phyloP scores from a whole-genome alignment of 1,139 yeast species.

The Kazachstania sp. region DNA sequence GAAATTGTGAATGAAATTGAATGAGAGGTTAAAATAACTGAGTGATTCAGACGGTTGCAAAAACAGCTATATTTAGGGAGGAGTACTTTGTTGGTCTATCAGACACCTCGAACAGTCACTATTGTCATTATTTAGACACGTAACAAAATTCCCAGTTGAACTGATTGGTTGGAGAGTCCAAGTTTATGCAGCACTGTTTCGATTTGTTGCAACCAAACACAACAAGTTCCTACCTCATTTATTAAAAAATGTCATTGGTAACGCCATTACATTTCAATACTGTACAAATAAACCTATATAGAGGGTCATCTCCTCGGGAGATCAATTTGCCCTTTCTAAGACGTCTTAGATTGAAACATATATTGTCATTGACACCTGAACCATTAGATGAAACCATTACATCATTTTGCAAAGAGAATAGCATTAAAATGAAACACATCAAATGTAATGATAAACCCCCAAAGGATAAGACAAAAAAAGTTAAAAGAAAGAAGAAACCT shows the following conservation, averaged over 20 bases:
- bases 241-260: slow-evolving; percentile 30
- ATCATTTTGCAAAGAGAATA: slow-evolving; percentile 38
- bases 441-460: slow-evolving; percentile 38
- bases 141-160: too few species aligned
- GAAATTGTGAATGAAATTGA: too few species aligned
- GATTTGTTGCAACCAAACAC: neutral
- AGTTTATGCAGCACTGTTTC: too few species aligned
- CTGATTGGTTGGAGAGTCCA: too few species aligned
- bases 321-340: slow-evolving; percentile 66
- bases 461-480: slow-evolving; percentile 33
- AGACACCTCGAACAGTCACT: too few species aligned
- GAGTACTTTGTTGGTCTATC: too few species aligned
- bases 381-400: slow-evolving; percentile 39
- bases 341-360: slow-evolving; percentile 58
- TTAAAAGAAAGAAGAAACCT: slow-evolving; percentile 69
- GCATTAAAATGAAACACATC: slow-evolving; percentile 50
- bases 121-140: too few species aligned
- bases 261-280: slow-evolving; percentile 78
- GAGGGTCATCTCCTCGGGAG: slow-evolving; percentile 84
- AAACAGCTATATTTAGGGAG: too few species aligned
- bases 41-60: too few species aligned
- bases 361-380: slow-evolving; percentile 72
- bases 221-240: too few species aligned
- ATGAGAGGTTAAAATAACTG: too few species aligned
- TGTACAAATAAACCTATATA: slow-evolving; percentile 59